A percentile compares a stretch with the other conserved stretches of the same genome.
These are phyloP conservation scores for Ganoderma multipileum DNA, from an alignment of 1,284 basidiomycete genomes.

Conservation along the genomic window DNA sequence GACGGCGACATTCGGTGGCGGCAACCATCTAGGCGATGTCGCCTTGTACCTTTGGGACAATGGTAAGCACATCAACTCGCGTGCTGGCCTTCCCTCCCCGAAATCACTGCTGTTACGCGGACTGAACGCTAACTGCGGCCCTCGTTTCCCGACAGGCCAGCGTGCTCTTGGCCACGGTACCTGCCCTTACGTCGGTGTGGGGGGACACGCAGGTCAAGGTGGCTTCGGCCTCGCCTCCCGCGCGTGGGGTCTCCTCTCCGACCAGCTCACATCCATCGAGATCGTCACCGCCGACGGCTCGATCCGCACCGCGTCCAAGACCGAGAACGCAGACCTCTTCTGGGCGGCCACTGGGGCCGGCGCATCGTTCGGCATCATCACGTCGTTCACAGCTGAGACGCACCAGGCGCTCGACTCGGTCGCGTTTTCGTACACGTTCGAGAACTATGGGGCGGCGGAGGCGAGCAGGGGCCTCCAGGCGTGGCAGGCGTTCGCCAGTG, in stretches of 20 bases:
- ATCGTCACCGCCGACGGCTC: conserved; percentile 16
- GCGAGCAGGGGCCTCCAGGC: conserved; percentile 18
- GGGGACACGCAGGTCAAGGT: conserved; percentile 16
- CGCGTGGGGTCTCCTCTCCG: conserved; percentile 16
- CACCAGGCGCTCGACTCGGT: conserved; percentile 15
- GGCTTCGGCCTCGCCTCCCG: conserved; percentile 21
- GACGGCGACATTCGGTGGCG: conserved; percentile 10
- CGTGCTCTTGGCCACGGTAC: conserved; percentile 19
- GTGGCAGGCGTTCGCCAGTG: conserved; percentile 19
- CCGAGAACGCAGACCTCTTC: conserved; percentile 17
- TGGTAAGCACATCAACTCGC: conserved; percentile 2
- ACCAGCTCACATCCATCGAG: conserved; percentile 15
- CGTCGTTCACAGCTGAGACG: conserved; percentile 9
- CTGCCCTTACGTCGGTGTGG: conserved; percentile 20
- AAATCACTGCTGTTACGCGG: background rate
- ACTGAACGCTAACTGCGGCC: background rate
- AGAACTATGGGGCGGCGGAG: conserved; percentile 10
- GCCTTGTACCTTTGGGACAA: conserved; percentile 18
- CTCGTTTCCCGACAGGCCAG: background rate
- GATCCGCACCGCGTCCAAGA: background rate
- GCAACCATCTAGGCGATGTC: conserved; percentile 18
- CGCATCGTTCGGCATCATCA: conserved; percentile 12
- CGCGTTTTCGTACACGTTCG: conserved; percentile 19
- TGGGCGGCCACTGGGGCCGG: conserved; percentile 15
- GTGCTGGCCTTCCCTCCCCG: background rate